phyloP scores from a whole-genome alignment of 192 early-diverging fungal genomes.

The Coemansia sp. region DNA sequence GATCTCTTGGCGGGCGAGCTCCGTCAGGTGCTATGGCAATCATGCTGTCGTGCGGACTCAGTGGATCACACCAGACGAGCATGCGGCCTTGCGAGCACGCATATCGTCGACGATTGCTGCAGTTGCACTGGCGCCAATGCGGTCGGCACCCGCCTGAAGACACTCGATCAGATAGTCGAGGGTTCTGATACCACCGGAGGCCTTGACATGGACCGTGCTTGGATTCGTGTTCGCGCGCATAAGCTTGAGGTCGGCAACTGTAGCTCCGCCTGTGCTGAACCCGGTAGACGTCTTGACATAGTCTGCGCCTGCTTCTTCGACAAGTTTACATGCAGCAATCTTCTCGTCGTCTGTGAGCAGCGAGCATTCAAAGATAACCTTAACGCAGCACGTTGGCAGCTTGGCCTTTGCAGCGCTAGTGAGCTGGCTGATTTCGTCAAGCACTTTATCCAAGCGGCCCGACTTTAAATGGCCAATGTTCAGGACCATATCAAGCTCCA shows the following conservation, averaged over 20 bases:
- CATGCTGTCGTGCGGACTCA: too few species aligned
- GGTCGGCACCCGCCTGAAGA: conserved; percentile 58
- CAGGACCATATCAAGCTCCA: conserved; percentile 62
- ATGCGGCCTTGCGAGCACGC: conserved; percentile 30
- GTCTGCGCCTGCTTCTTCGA: conserved; percentile 57
- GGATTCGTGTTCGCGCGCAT: conserved; percentile 55
- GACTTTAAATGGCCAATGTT: conserved; percentile 60
- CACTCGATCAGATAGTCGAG: conserved; percentile 59
- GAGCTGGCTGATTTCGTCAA: conserved; percentile 47
- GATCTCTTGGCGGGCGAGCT: too few species aligned
- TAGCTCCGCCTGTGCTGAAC: conserved; percentile 58
- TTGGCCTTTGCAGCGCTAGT: conserved; percentile 45
- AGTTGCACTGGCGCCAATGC: conserved; percentile 59
- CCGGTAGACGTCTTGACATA: conserved; percentile 68
- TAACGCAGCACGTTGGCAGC: conserved; percentile 52
- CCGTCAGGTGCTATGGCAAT: too few species aligned
- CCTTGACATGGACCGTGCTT: conserved; percentile 55
- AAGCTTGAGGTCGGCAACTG: conserved; percentile 52
- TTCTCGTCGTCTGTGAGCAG: conserved; percentile 60
- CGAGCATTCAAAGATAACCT: conserved; percentile 65
- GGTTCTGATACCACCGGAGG: conserved; percentile 60
- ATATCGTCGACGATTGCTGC: conserved; percentile 58
- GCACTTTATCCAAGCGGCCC: conserved; percentile 42
- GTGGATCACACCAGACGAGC: not conserved
- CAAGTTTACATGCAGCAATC: conserved; percentile 42